Evolutionary conservation across 805 yeast genomes (phyloP), one percentile per base, ranked within the genome.

Genomic region (Cyberlindnera subsufficiens): DNA sequence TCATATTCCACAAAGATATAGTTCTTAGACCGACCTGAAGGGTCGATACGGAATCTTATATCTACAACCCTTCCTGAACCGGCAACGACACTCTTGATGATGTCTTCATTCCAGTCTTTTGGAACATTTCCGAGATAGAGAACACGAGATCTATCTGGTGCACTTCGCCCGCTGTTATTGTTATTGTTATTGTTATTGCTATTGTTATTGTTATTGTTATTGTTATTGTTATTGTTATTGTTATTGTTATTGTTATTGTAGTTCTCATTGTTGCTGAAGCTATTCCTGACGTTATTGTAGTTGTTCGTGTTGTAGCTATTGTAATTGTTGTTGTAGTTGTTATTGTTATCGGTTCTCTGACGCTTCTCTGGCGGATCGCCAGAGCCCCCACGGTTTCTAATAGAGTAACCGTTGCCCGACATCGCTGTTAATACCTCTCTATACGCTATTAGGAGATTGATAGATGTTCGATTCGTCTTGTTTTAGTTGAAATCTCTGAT

Each of bases 41-140:
- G 54, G 33, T 58, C 60, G 19, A 58, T 42, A 36, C 60, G 44
- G 9, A 54, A 45, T 51, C 86, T 71, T 8, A 83, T 82, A 49
- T 80, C 86, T 14, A 80, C 78, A 20, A 85, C 76, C 3, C 76
- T 74, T 1, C 93, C 93, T 9, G 85, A 71, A 1, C 90, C 90
- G 42, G 85, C 80, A 19, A 83, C 80, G 10, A 84, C 75, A 25
- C 80, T 75, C 41, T 78, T 75, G 30, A 84, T 67, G 14, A 72
- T 75, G 39, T 75, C 76, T 43, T 75, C 80, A 47, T 72, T 79
- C 93, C 93, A 85, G 47, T 80, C 81, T 50, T 73, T 74, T 1
- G 93, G 93, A 22, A 84, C 65, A 51, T 74, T 75, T 14, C 86
- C 87, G 13, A 80, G 51, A 51, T 76, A 80, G 17, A 80, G 58